Evolutionary conservation across 495 filamentous ascomycete species (phyloP), one percentile per base, ranked within the genome.

Genomic region (Xylaria intraflava): DNA sequence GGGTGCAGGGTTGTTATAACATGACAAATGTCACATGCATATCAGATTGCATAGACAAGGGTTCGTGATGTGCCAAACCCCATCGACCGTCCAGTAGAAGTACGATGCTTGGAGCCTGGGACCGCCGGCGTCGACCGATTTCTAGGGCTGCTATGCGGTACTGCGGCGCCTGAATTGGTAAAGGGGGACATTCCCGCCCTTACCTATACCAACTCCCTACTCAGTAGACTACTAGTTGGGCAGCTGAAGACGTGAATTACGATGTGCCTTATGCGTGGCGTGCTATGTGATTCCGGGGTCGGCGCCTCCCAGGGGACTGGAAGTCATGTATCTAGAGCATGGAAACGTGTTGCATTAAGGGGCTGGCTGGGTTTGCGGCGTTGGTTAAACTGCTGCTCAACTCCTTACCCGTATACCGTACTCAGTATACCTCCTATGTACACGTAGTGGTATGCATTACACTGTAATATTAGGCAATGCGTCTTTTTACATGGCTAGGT

Each of bases 11-110:
- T 33, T 55, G 41, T 42, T 49, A 45, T 48, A 55, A 55, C 52
- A 55, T 55, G 52, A 55, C 52, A 55, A 55, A 55, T 55, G 52
- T 36, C 20, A 47, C 52, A 55, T 49, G 52, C 52, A 55, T 55
- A 55, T 38, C 38, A 26, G 45, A 49, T 14, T 55, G 45, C 42
- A 46, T 35, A 43, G 27, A 29, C 44, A 24, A 36, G 52, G 52
- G 35, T 43, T 14, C 17, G n/a, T 45, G 26, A 47, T 49, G 38
- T 49, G 23, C 36, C 29, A 36, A 55, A 36, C 19, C 17, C 44
- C 36, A 23, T 35, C 17, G 2, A 43, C 22, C 5, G 45, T 36
- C 52, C 52, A 55, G 29, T 55, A 35, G 33, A n/a, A 35, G 43
- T 47, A 11, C 5, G 23, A 6, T 14, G 1, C 35, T 31, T 22